These are phyloP conservation scores for Gymnopilus junonius DNA, from an alignment of 768 basidiomycete species.

Conservation along the genomic window DNA sequence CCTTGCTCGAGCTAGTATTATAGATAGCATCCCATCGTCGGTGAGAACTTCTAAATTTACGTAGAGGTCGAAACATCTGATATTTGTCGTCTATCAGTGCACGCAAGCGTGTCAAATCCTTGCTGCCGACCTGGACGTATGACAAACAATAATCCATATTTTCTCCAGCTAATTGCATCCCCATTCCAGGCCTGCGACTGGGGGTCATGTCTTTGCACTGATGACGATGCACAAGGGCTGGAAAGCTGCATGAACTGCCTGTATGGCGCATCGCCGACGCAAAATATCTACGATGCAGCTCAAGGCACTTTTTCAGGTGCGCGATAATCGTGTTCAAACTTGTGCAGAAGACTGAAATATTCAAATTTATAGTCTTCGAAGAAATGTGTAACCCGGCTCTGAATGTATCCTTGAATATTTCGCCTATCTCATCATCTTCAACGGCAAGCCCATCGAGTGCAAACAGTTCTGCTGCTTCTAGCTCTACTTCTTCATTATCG, in stretches of 20 bases:
- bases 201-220: slow-evolving; percentile 16
- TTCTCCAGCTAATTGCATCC: neutral
- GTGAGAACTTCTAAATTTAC: neutral
- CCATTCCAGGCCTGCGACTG: slow-evolving; percentile 11
- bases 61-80: too few relatives aligned
- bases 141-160: neutral
- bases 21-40: slow-evolving; percentile 5
- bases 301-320: slow-evolving; percentile 7
- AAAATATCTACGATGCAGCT: slow-evolving; percentile 13
- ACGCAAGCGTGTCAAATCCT: slow-evolving; percentile 5
- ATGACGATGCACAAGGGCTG: slow-evolving; percentile 9
- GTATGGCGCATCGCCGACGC: slow-evolving; percentile 7
- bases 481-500: neutral
- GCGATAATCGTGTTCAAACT: neutral
- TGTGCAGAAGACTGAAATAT: neutral
- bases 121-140: neutral
- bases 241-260: slow-evolving; percentile 18
- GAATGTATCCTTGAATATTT: neutral
- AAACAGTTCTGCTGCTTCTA: neutral
- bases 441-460: neutral
- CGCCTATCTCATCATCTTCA: neutral
- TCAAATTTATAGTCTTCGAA: neutral
- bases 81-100: neutral
- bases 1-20: neutral
- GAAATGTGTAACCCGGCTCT: neutral